These are phyloP conservation scores for Aspergillus nidulans DNA, from an alignment of 495 filamentous ascomycete species.

Conservation along the genomic window DNA sequence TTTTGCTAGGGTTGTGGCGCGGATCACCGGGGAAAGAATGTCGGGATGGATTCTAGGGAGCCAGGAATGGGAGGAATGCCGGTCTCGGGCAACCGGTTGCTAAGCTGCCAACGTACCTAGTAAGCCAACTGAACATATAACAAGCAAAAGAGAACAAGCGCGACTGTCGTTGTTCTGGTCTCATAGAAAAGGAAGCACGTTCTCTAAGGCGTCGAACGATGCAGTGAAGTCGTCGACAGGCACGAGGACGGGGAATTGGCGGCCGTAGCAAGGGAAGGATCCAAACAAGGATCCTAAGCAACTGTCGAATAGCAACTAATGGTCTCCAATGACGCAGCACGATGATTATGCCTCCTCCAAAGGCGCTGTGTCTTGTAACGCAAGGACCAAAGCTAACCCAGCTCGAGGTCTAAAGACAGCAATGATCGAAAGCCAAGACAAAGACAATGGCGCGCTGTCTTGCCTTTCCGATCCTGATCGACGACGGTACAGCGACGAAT, in stretches of 20 bases:
- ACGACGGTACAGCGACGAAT: constrained; percentile 12
- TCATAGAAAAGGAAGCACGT: constrained; percentile 8
- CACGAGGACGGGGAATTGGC: constrained; percentile 19
- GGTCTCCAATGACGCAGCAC: neutral
- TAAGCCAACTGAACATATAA: constrained; percentile 1
- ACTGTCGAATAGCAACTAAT: neutral
- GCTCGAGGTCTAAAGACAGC: neutral
- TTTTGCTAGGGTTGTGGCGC: constrained; percentile 16
- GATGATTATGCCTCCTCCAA: constrained; percentile 13
- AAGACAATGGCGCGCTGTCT: neutral
- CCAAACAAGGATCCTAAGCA: constrained; percentile 9
- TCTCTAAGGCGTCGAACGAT: constrained; percentile 16
- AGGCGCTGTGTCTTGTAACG: constrained; percentile 11
- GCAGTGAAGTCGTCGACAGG: constrained; percentile 10
- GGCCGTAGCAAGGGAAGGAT: constrained; percentile 2
- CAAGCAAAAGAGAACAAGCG: constrained; percentile 8
- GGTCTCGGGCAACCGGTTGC: constrained; percentile 25
- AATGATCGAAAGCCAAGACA: neutral
- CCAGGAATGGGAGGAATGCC: constrained; percentile 31
- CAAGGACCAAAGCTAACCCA: constrained; percentile 28
- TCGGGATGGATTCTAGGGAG: constrained; percentile 21
- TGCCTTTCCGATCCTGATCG: constrained; percentile 12
- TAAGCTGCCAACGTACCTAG: constrained; percentile 23
- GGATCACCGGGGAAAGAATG: constrained; percentile 27
- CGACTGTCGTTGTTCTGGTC: constrained; percentile 2